Evolutionary conservation across 2,329 filamentous ascomycete genomes (phyloP).

Genomic region (Gaeumannomyces tritici): DNA sequence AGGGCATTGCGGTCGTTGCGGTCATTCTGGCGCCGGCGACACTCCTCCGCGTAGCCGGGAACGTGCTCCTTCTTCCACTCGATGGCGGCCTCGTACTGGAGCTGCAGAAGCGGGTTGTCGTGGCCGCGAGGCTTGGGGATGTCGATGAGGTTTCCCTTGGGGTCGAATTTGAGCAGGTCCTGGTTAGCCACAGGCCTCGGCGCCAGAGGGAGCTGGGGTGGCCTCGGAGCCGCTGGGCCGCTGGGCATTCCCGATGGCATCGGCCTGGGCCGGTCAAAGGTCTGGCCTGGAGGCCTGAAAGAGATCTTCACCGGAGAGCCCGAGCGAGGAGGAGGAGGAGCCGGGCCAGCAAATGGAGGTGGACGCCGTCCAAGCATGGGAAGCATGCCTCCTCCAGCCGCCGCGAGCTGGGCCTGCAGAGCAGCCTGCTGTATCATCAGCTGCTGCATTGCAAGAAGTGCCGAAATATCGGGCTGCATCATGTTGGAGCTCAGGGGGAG

Average conservation of each 20-base stretch:
- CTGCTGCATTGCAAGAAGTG: not conserved
- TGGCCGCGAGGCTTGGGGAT: conserved; percentile 28
- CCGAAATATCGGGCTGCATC: not conserved
- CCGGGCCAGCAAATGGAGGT: not conserved
- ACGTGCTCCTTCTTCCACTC: conserved; percentile 38
- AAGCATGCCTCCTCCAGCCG: not conserved
- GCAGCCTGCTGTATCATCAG: not conserved
- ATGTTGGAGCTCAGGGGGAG: not conserved
- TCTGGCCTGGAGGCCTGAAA: not conserved
- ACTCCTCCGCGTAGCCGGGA: conserved; percentile 35
- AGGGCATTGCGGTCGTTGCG: conserved; percentile 8
- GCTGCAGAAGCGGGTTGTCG: conserved; percentile 27
- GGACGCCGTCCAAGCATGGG: not conserved
- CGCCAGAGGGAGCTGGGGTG: not conserved
- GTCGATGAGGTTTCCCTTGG: not conserved
- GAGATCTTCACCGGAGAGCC: not conserved
- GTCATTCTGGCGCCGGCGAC: conserved; percentile 31
- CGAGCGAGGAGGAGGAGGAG: too few relatives aligned
- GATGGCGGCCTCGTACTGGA: conserved; percentile 36
- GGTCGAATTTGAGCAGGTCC: conserved; percentile 1
- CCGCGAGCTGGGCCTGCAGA: not conserved
- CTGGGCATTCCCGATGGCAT: not conserved
- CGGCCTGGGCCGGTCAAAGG: not conserved
- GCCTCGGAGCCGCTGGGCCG: not conserved
- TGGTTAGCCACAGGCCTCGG: conserved; percentile 1